Evolutionary conservation across 306 rosid genomes (phyloP).

Genomic region (Cajanus cajan): DNA sequence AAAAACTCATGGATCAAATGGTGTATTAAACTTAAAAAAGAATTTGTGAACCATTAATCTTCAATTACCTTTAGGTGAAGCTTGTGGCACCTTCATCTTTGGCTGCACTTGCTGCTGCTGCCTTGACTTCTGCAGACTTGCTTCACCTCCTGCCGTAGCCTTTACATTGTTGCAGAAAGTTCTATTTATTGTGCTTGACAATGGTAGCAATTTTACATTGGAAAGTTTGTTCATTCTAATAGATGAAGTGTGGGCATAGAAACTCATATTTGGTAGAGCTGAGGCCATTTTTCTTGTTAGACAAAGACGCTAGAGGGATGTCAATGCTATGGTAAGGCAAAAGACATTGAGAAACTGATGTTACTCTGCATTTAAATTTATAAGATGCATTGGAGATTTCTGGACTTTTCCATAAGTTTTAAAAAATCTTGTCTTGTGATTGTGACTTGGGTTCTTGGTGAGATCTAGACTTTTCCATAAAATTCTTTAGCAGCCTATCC

Average conservation of each 20-base stretch:
- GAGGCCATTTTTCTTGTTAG: slow-evolving; percentile 21
- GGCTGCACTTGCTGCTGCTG: slow-evolving; percentile 18
- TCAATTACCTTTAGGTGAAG: slow-evolving; percentile 34
- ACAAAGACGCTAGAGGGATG: background rate
- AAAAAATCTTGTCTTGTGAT: background rate
- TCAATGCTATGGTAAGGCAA: background rate
- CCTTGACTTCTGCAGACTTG: slow-evolving; percentile 22
- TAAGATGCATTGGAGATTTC: slow-evolving; percentile 33
- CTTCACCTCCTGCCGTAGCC: slow-evolving; percentile 25
- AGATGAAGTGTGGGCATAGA: slow-evolving; percentile 30
- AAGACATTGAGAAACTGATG: background rate
- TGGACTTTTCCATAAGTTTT: slow-evolving; percentile 1
- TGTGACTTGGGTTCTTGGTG: background rate
- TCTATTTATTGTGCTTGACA: background rate
- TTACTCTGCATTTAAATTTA: slow-evolving; percentile 30
- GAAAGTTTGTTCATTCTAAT: slow-evolving; percentile 17
- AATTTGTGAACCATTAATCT: background rate
- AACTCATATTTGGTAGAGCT: slow-evolving; percentile 7
- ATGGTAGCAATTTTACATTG: slow-evolving; percentile 1
- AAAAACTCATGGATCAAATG: no score
- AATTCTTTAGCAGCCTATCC: background rate
- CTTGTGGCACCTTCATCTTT: slow-evolving; percentile 25
- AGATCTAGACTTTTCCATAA: slow-evolving; percentile 34
- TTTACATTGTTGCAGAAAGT: slow-evolving; percentile 15
- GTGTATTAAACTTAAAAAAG: no score